Evolutionary conservation across 352 stramenopile genomes (phyloP).

Genomic region (Pythium sp.): DNA sequence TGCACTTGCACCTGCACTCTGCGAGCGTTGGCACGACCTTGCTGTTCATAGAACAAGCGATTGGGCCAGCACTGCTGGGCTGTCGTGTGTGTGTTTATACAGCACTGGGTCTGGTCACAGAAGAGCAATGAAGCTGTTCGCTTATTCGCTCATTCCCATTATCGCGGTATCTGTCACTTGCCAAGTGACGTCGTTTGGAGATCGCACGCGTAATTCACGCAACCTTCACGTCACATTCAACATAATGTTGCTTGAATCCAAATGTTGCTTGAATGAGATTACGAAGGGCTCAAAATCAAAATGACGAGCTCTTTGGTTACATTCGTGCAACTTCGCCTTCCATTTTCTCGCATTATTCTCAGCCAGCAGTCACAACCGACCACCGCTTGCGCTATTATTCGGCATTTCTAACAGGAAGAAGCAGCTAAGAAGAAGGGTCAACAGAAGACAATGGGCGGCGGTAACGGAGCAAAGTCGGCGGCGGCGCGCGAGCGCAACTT

Average conservation of each 20-base stretch:
- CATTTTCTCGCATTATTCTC: background rate
- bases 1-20: background rate
- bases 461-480: conserved; percentile 81
- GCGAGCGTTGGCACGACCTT: background rate
- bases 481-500: conserved; percentile 82
- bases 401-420: background rate
- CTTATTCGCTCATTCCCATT: background rate
- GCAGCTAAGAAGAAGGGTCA: background rate
- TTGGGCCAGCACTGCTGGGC: background rate
- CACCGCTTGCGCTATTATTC: background rate
- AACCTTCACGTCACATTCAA: conserved; percentile 1
- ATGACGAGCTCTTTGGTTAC: background rate
- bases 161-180: background rate
- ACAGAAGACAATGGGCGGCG: conserved; percentile 54
- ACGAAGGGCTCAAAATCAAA: background rate
- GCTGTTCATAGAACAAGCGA: background rate
- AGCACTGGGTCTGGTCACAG: no score
- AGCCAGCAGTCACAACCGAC: background rate
- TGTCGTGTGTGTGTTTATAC: background rate
- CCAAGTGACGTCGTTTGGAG: background rate
- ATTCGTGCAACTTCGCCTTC: background rate
- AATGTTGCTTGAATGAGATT: background rate
- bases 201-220: background rate
- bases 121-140: background rate
- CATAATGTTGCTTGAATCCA: background rate